phyloP scores from a whole-genome alignment of 2,329 filamentous ascomycete genomes.

The Monilinia laxa region DNA sequence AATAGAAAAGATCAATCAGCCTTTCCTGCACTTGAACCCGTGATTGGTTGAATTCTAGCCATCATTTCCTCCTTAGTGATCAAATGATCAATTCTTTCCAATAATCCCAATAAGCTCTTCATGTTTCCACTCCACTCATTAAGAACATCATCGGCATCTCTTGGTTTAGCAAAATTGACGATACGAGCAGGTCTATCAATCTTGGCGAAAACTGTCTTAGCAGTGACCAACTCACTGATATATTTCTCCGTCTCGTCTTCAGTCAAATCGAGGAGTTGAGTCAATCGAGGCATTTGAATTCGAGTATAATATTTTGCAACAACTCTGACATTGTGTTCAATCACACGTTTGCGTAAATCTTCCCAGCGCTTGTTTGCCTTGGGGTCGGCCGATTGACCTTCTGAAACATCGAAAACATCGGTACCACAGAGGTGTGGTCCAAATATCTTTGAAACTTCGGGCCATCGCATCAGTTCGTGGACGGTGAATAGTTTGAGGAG shows the following conservation, averaged over 20 bases:
- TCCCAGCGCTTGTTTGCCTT: slow-evolving; percentile 87
- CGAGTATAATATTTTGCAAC: slow-evolving; percentile 99
- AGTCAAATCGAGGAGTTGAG: slow-evolving; percentile 83
- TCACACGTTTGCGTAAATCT: slow-evolving; percentile 94
- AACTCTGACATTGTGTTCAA: slow-evolving; percentile 97
- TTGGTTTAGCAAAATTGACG: slow-evolving; percentile 91
- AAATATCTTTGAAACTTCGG: slow-evolving; percentile 84
- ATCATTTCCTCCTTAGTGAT: slow-evolving; percentile 99
- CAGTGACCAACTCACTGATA: slow-evolving; percentile 93
- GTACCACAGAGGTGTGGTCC: slow-evolving; percentile 83
- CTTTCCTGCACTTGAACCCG: slow-evolving; percentile 42
- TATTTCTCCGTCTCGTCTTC: slow-evolving; percentile 99
- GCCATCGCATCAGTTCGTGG: slow-evolving; percentile 97
- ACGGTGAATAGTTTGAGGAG: slow-evolving; percentile 93
- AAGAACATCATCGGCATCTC: slow-evolving; percentile 91
- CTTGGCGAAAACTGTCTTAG: slow-evolving; percentile 96
- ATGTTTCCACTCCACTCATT: slow-evolving; percentile 99
- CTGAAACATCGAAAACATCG: slow-evolving; percentile 78
- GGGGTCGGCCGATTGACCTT: slow-evolving; percentile 66
- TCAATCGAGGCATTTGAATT: slow-evolving; percentile 88
- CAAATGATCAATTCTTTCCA: slow-evolving; percentile 93
- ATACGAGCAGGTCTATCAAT: slow-evolving; percentile 92
- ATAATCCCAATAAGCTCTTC: slow-evolving; percentile 81
- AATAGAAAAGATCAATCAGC: slow-evolving; percentile 21
- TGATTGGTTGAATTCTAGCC: slow-evolving; percentile 81